A percentile compares a stretch with the other conserved stretches of the same genome.
Evolutionary conservation across 495 filamentous ascomycete species (phyloP).

Genomic region (Trichoderma orchidacearum): DNA sequence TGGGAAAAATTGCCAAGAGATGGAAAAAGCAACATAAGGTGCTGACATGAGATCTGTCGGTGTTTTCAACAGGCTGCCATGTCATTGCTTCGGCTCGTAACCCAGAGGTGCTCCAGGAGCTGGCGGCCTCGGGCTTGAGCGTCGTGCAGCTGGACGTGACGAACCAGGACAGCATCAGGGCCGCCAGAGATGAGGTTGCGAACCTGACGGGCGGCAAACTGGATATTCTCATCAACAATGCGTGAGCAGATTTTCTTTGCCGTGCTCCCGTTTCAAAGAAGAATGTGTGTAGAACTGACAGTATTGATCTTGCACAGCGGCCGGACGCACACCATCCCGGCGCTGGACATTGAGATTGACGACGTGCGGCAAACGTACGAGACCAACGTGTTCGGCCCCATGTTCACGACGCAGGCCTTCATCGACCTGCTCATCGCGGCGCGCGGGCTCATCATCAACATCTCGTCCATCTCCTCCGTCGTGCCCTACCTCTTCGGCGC

Average conservation of each 20-base stretch:
- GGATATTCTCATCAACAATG: conserved; percentile 58
- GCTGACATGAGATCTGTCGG: conserved; percentile 1
- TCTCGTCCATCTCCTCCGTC: conserved; percentile 32
- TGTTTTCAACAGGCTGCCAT: conserved; percentile 22
- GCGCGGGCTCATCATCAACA: conserved; percentile 42
- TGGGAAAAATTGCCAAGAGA: not conserved
- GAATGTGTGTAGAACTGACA: no score
- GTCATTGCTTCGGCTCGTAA: conserved; percentile 42
- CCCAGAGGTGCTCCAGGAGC: conserved; percentile 25
- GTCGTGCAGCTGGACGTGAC: conserved; percentile 37
- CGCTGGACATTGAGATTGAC: conserved; percentile 35
- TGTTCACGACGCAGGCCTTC: conserved; percentile 43
- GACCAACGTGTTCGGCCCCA: conserved; percentile 47
- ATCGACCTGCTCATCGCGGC: conserved; percentile 34
- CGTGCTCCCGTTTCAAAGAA: not conserved
- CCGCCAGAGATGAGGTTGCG: conserved; percentile 29
- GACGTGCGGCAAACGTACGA: conserved; percentile 43
- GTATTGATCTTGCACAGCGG: conserved; percentile 20
- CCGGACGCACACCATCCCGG: conserved; percentile 34
- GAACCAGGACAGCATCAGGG: conserved; percentile 32
- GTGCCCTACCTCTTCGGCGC: conserved; percentile 32
- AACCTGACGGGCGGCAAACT: conserved; percentile 40
- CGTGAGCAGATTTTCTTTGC: conserved; percentile 22
- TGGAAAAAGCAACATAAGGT: no score
- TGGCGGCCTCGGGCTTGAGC: conserved; percentile 32